Base-by-base conservation (phyloP, 192 early-diverging fungal genomes). In the Coemansia sp. region DNA sequence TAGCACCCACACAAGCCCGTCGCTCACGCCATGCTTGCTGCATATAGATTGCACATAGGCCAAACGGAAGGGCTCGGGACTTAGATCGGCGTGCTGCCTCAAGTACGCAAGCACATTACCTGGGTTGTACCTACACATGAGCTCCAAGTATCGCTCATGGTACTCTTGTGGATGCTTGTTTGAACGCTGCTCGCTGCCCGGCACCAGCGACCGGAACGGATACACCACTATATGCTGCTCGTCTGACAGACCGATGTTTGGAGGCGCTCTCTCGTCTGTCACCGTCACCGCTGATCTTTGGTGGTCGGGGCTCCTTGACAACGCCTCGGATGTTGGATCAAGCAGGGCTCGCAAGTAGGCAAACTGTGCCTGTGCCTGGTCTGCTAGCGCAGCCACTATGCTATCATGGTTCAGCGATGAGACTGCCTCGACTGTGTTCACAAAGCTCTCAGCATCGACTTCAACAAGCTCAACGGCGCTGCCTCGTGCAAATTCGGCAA, bases 191-290 rank as follows among this genome's bases (percentile, higher is more conserved):
- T 43, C 17, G 44, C 43, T 42, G 23, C 68, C 68, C 1, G 79
- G 79, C 14, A 73, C 71, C 43, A 81, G 62, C 39, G 67, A 68
- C 64, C 61, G 60, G 55, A 81, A 74, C 46, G 79, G 79, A 21
- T 81, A 81, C 10, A 81, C 63, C 14, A 81, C 79, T 4, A 76
- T 68, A 42, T 81, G 74, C 71, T 81, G 79, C 39, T 81, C 79
- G 30, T 76, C 79, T 0, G 70, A 63, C 4, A 81, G 68, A 1
- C 78, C 78, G 43, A 81, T 81, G 46, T 76, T 62, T 16, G 78
- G 78, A 53, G 78, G 78, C 21, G 64, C 63, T 6, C 78, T 67
- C 64, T 81, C 78, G 62, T 81, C 70, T 6, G 70, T 33, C 2
- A 33, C 57, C 1, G 60, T 40, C 49, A 70, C 39, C 0, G 23